A percentile compares a stretch with the other conserved stretches of the same genome.
Conservation (phyloP, 202 grass and related monocot genomes). For the Eragrostis tef region DNA sequence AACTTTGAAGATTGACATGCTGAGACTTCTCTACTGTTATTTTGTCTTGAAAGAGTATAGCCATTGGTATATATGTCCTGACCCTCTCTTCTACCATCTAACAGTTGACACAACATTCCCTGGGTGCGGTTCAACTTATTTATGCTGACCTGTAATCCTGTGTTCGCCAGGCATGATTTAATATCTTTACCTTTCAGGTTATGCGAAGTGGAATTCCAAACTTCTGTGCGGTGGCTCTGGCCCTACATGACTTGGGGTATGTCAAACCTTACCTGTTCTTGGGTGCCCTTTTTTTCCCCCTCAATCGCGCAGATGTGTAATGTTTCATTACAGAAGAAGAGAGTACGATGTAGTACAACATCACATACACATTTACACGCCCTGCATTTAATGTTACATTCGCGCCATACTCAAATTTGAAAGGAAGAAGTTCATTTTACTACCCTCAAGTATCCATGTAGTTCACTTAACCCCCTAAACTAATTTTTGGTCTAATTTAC, state of each 20-base stretch:
- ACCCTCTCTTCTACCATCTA: neutral
- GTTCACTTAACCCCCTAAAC: no score
- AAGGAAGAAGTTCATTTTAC: no score
- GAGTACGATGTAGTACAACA: no score
- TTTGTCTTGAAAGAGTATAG: slow-evolving; percentile 30
- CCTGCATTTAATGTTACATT: no score
- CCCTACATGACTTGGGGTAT: slow-evolving; percentile 93
- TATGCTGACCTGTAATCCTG: neutral
- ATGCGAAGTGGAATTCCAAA: slow-evolving; percentile 98
- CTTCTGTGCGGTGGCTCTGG: slow-evolving; percentile 96
- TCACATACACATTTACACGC: no score
- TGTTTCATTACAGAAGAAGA: no score
- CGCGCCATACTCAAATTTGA: no score
- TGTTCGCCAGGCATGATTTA: neutral
- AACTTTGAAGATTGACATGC: slow-evolving; percentile 25
- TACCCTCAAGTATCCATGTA: no score
- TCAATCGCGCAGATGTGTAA: no score
- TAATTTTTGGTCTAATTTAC: no score
- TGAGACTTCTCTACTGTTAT: slow-evolving; percentile 15
- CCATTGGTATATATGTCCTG: neutral
- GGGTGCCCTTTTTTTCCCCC: slow-evolving; percentile 4
- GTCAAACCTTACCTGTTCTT: slow-evolving; percentile 33
- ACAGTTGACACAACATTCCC: neutral
- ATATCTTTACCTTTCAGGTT: slow-evolving; percentile 62
- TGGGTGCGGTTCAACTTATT: slow-evolving; percentile 21